Evolutionary conservation across 768 basidiomycete genomes (phyloP).

Genomic region (Cantharellus cinnabarinus): DNA sequence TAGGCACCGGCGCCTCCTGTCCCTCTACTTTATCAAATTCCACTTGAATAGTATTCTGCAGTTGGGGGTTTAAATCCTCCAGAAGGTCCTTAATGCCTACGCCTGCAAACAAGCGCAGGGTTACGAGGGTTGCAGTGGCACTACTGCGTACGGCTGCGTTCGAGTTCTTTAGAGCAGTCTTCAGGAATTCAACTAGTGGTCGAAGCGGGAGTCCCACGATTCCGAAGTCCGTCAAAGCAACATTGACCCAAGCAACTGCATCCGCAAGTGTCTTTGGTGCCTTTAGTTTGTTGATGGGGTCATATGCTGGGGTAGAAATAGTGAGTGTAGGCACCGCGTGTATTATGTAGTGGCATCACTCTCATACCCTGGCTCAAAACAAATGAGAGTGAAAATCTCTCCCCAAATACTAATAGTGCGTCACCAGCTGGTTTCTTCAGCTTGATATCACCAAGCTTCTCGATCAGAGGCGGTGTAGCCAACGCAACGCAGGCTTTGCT

Average conservation of each 20-base stretch:
- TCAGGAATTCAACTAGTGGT: conserved; percentile 77
- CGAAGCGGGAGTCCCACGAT: conserved; percentile 69
- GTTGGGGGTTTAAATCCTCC: conserved; percentile 84
- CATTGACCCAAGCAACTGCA: conserved; percentile 72
- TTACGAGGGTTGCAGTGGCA: conserved; percentile 83
- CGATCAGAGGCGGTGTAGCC: conserved; percentile 59
- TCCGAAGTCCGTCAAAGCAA: conserved; percentile 75
- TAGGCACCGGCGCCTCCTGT: conserved; percentile 54
- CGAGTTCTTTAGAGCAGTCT: conserved; percentile 70
- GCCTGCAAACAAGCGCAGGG: conserved; percentile 80
- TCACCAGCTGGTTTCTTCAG: conserved; percentile 94
- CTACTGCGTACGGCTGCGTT: conserved; percentile 85
- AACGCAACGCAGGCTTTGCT: conserved; percentile 70
- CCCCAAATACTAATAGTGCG: conserved; percentile 58
- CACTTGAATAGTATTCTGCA: conserved; percentile 68
- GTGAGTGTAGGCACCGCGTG: not conserved
- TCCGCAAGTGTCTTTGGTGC: conserved; percentile 94
- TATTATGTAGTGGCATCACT: not conserved
- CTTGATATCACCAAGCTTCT: conserved; percentile 92
- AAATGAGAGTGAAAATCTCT: conserved; percentile 87
- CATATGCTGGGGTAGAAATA: conserved; percentile 42
- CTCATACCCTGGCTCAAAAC: conserved; percentile 71
- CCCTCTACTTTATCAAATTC: conserved; percentile 91
- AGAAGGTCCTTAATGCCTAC: conserved; percentile 79
- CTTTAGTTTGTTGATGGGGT: conserved; percentile 84